A percentile compares a stretch with the other conserved stretches of the same genome.
phyloP scores from a whole-genome alignment of 2,329 filamentous ascomycete genomes.

The Reticulascus tulasneorum region DNA sequence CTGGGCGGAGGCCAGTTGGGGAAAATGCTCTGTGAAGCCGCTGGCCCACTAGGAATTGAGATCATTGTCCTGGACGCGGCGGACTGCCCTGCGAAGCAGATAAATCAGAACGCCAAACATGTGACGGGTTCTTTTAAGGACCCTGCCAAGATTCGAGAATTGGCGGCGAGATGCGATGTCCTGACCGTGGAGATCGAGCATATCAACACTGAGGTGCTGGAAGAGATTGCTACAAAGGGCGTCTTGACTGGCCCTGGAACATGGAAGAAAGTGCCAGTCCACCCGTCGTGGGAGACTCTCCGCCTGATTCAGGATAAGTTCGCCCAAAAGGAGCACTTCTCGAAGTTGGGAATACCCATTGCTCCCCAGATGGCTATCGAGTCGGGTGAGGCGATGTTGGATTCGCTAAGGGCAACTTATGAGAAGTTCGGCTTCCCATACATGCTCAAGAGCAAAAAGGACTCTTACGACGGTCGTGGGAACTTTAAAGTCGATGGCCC shows the following conservation, averaged over 20 bases:
- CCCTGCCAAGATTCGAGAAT: conserved; percentile 68
- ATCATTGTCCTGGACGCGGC: conserved; percentile 76
- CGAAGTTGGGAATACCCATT: conserved; percentile 63
- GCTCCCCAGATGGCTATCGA: conserved; percentile 66
- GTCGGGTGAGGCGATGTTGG: conserved; percentile 45
- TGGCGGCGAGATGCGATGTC: conserved; percentile 74
- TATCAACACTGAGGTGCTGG: conserved; percentile 82
- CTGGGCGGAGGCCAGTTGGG: conserved; percentile 72
- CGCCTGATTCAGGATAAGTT: conserved; percentile 93
- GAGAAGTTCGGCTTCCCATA: conserved; percentile 71
- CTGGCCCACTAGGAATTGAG: conserved; percentile 67
- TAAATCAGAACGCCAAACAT: conserved; percentile 70
- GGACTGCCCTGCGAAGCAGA: conserved; percentile 78
- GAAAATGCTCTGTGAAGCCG: conserved; percentile 91
- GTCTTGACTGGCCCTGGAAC: conserved; percentile 47
- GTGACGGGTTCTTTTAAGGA: conserved; percentile 88
- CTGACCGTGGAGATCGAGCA: conserved; percentile 95
- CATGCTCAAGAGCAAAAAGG: conserved; percentile 88
- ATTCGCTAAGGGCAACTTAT: conserved; percentile 61
- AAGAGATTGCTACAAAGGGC: conserved; percentile 69
- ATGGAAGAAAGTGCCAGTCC: conserved; percentile 54
- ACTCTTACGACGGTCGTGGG: conserved; percentile 87
- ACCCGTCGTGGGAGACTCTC: conserved; percentile 83
- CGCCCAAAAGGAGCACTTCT: conserved; percentile 78
- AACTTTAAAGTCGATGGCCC: conserved; percentile 48